Conservation (phyloP, 2,329 filamentous ascomycete species). For the Colletotrichum scovillei region DNA sequence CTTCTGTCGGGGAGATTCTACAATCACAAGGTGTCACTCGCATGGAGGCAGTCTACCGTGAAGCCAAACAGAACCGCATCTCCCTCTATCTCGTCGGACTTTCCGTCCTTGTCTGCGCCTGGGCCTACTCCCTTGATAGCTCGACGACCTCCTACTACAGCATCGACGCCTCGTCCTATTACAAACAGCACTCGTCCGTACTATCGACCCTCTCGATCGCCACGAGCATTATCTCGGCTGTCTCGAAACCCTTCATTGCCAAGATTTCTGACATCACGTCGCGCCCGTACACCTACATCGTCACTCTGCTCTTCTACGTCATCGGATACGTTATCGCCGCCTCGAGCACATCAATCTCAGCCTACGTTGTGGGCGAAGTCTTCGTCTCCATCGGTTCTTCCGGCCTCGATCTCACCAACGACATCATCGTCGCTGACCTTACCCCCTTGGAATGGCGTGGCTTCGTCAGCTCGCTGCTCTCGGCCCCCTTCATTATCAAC, state of each 20-base stretch:
- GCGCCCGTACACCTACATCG: constrained; percentile 68
- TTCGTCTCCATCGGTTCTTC: constrained; percentile 70
- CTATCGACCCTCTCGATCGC: constrained; percentile 44
- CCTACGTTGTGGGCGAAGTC: constrained; percentile 64
- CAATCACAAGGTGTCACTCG: constrained; percentile 43
- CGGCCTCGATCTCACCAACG: constrained; percentile 69
- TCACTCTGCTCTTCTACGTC: constrained; percentile 65
- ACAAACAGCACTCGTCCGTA: constrained; percentile 42
- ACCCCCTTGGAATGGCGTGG: constrained; percentile 62
- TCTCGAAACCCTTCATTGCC: constrained; percentile 70
- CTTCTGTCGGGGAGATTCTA: background rate
- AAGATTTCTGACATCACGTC: constrained; percentile 73
- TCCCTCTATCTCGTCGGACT: constrained; percentile 42
- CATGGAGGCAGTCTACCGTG: constrained; percentile 45
- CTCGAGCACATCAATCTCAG: constrained; percentile 60
- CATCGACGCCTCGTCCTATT: constrained; percentile 43
- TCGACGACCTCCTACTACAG: constrained; percentile 45
- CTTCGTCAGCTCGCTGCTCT: constrained; percentile 59
- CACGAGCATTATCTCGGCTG: constrained; percentile 55
- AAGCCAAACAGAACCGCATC: constrained; percentile 40
- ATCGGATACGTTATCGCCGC: constrained; percentile 70
- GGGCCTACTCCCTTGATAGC: constrained; percentile 45
- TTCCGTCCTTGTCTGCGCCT: constrained; percentile 46
- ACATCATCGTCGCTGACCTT: constrained; percentile 74
- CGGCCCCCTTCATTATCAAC: constrained; percentile 71